Conservation (phyloP, 1,284 basidiomycete genomes). For the Phenoliferia sp. region DNA sequence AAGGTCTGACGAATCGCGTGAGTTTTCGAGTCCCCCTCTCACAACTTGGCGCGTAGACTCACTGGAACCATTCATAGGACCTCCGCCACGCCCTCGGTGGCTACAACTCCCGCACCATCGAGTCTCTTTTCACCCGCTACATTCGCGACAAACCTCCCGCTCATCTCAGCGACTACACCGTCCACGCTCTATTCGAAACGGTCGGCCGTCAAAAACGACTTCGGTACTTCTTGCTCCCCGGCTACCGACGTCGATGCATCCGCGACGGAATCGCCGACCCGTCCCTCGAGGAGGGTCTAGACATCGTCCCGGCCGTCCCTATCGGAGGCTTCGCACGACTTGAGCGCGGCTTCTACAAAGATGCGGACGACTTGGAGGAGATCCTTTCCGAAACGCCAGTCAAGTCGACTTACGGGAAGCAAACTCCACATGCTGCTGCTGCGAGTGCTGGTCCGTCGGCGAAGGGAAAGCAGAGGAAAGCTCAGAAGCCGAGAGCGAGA, state of each 20-base stretch:
- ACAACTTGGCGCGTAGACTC: background rate
- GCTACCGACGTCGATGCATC: constrained; percentile 26
- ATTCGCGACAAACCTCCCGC: constrained; percentile 58
- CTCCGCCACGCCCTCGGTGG: constrained; percentile 58
- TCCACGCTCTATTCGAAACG: constrained; percentile 65
- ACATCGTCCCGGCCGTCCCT: background rate
- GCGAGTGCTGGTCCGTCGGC: no score
- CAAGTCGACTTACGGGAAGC: no score
- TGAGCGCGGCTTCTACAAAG: background rate
- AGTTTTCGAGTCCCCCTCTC: constrained; percentile 23
- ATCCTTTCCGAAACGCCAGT: background rate
- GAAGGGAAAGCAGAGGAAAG: no score
- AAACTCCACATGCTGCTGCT: no score
- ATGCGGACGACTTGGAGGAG: background rate
- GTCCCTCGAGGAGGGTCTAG: background rate
- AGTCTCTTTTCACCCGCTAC: constrained; percentile 64
- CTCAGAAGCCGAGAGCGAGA: no score
- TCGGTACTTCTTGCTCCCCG: constrained; percentile 59
- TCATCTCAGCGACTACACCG: constrained; percentile 63
- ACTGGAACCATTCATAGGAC: constrained; percentile 51
- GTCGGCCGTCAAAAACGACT: constrained; percentile 71
- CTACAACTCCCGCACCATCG: constrained; percentile 71
- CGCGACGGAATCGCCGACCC: constrained; percentile 18
- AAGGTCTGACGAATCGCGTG: constrained; percentile 67
- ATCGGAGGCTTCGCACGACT: background rate